A percentile compares a stretch with the other conserved stretches of the same genome.
Evolutionary conservation across 192 early-diverging fungal genomes (phyloP).

Genomic region (Coemansia asiatica): DNA sequence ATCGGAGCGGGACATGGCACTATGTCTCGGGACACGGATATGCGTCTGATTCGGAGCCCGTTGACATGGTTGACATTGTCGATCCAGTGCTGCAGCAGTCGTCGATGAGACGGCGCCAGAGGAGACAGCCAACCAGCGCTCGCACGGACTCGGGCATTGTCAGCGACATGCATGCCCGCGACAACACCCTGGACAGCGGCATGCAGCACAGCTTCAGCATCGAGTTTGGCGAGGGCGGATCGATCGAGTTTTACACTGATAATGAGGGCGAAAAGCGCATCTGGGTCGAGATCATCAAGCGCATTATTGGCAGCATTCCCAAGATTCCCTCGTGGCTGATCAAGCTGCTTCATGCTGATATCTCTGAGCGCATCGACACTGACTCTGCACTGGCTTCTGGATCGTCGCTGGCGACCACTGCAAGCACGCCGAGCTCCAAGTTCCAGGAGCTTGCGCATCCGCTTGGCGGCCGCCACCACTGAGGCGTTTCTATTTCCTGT

Average conservation of each 20-base stretch:
- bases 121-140: conserved; percentile 1
- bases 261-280: conserved; percentile 45
- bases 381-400: conserved; percentile 17
- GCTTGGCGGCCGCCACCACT: conserved; percentile 12
- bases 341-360: conserved; percentile 52
- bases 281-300: conserved; percentile 50
- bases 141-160: conserved; percentile 42
- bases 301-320: conserved; percentile 42
- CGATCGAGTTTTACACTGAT: conserved; percentile 54
- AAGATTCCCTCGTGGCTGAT: conserved; percentile 57
- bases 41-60: conserved; percentile 52
- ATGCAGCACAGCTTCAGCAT: conserved; percentile 57
- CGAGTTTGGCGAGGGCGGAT: conserved; percentile 49
- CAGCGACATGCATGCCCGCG: conserved; percentile 17
- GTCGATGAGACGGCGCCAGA: conserved; percentile 22
- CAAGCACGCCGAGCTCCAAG: conserved; percentile 36
- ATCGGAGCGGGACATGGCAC: conserved; percentile 1
- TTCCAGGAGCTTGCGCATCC: conserved; percentile 40
- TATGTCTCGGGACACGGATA: conserved; percentile 25
- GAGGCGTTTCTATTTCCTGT: neutral
- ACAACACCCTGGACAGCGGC: conserved; percentile 26
- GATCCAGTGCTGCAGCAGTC: conserved; percentile 39
- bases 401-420: conserved; percentile 27
- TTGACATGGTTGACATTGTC: conserved; percentile 41
- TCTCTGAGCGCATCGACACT: conserved; percentile 38